A percentile compares a stretch with the other conserved stretches of the same genome.
Conservation (phyloP, 2,329 filamentous ascomycete species). For the Plectosphaerella sp. region DNA sequence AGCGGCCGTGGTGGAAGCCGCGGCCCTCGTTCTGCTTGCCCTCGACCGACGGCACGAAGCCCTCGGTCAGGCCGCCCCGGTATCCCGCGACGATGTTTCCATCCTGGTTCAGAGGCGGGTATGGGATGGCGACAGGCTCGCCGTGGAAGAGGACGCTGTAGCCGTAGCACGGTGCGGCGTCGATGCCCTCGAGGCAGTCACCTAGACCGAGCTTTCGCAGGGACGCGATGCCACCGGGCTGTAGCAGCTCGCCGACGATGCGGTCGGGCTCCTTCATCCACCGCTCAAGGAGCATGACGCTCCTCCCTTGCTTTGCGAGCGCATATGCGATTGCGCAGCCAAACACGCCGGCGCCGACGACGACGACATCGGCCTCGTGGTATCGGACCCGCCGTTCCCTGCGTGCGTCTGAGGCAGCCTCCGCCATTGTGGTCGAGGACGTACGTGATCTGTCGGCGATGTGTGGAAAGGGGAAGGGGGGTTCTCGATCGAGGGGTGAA, state of each 20-base stretch:
- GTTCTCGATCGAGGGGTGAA: neutral
- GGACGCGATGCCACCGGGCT: slow-evolving; percentile 83
- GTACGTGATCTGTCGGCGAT: neutral
- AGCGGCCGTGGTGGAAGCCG: slow-evolving; percentile 90
- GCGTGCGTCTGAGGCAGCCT: slow-evolving; percentile 32
- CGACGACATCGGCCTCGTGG: slow-evolving; percentile 76
- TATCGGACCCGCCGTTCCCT: slow-evolving; percentile 45
- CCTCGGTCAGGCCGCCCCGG: neutral
- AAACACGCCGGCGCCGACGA: slow-evolving; percentile 87
- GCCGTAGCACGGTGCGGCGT: slow-evolving; percentile 75
- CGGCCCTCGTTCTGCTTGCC: slow-evolving; percentile 56
- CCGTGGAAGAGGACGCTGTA: slow-evolving; percentile 86
- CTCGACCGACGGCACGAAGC: slow-evolving; percentile 1
- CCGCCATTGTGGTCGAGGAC: slow-evolving; percentile 20
- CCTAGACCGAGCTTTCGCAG: slow-evolving; percentile 75
- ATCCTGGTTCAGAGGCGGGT: slow-evolving; percentile 59
- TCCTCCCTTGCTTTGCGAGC: slow-evolving; percentile 83
- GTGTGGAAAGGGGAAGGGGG: neutral
- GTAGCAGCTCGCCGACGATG: slow-evolving; percentile 92
- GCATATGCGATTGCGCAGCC: slow-evolving; percentile 83
- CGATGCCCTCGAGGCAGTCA: slow-evolving; percentile 83
- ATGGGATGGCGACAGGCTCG: slow-evolving; percentile 69
- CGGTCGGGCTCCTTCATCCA: slow-evolving; percentile 90
- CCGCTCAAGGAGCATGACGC: slow-evolving; percentile 83
- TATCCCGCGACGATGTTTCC: slow-evolving; percentile 30